Base-by-base conservation (phyloP, 352 stramenopile species). In the Phytophthora agathidicida region DNA sequence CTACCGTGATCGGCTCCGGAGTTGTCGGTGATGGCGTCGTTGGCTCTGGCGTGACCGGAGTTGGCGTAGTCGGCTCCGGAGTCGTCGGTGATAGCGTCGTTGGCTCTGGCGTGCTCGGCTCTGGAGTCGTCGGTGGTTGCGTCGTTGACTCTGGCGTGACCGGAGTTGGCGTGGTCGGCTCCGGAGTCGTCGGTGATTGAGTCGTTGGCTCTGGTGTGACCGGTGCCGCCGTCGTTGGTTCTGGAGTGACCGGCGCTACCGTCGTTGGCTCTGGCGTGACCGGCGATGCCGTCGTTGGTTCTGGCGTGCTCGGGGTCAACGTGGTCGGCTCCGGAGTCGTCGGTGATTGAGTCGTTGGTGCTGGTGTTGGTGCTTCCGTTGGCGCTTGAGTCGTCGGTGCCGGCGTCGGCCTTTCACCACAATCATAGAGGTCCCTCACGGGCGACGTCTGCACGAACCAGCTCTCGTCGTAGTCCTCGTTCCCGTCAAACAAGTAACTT, bases 391-490 rank as follows among this genome's bases (percentile, higher is more conserved):
- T 54, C 2, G 56, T 59, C 8, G 60, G 60, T 1, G 60, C 32
- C 14, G 47, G 13, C 23, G 50, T 60, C 17, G 50, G 38, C 16
- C 49, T 55, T 24, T 71, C 48, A 1, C 58, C 58, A 20, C 63
- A 72, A 19, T 68, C 19, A 24, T 68, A 72, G 11, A 72, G 26
- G 1, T 46, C 38, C n/a, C 31, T 65, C 31, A 65, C 26, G 3
- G 17, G 1, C 31, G 63, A 58, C 30, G 48, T 68, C 50, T 68
- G 37, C 16, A 58, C 51, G 50, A 72, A 72, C 63, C 63, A 72
- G 11, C 38, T 68, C 30, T 52, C 27, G 32, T 66, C 48, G 32
- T 71, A 62, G 23, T 55, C 28, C 13, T 67, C 48, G 22, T 63
- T 66, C 5, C 54, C 62, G 39, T 63, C 48, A 31, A 71, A 63